Percentiles rank a stretch among this genome's conserved stretches.
These are phyloP conservation scores for Phytophthora melonis DNA, from an alignment of 352 stramenopile species.

Conservation along the genomic window DNA sequence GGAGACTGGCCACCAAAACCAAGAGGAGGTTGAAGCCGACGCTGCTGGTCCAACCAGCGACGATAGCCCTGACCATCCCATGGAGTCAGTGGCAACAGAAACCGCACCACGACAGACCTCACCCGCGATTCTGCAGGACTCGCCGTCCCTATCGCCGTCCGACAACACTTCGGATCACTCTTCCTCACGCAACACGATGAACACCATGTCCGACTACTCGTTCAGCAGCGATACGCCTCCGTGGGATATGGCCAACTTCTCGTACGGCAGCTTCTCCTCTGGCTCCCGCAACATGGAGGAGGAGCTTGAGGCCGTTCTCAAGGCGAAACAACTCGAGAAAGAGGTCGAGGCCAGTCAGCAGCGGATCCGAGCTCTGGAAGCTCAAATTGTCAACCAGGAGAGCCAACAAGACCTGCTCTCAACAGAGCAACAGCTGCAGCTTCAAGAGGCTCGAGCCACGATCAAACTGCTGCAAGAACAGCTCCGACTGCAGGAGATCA, in stretches of 20 bases:
- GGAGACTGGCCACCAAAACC: slow-evolving; percentile 9
- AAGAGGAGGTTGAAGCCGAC: slow-evolving; percentile 20
- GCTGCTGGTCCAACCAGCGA: slow-evolving; percentile 17
- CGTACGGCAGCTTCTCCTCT: slow-evolving; percentile 30
- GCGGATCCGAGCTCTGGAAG: slow-evolving; percentile 68
- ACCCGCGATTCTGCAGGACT: slow-evolving; percentile 9
- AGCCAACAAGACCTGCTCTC: slow-evolving; percentile 67
- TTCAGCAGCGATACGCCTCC: slow-evolving; percentile 43
- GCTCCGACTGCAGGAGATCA: slow-evolving; percentile 67
- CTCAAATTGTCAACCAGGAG: slow-evolving; percentile 63
- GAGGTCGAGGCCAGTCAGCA: slow-evolving; percentile 71
- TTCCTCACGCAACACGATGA: slow-evolving; percentile 42
- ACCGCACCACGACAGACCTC: neutral
- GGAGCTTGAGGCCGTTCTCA: slow-evolving; percentile 67
- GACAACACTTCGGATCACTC: slow-evolving; percentile 47
- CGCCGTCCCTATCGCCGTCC: slow-evolving; percentile 25
- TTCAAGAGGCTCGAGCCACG: slow-evolving; percentile 62
- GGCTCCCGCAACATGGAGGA: slow-evolving; percentile 57
- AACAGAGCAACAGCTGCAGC: slow-evolving; percentile 61
- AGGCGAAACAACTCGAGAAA: slow-evolving; percentile 70
- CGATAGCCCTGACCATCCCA: slow-evolving; percentile 13
- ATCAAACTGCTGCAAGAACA: slow-evolving; percentile 68
- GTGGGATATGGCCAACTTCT: slow-evolving; percentile 21
- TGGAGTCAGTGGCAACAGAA: slow-evolving; percentile 1
- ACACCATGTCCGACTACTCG: slow-evolving; percentile 46